Base-by-base conservation (phyloP, 2,329 filamentous ascomycete species). In the Pseudocercospora crystallina region DNA sequence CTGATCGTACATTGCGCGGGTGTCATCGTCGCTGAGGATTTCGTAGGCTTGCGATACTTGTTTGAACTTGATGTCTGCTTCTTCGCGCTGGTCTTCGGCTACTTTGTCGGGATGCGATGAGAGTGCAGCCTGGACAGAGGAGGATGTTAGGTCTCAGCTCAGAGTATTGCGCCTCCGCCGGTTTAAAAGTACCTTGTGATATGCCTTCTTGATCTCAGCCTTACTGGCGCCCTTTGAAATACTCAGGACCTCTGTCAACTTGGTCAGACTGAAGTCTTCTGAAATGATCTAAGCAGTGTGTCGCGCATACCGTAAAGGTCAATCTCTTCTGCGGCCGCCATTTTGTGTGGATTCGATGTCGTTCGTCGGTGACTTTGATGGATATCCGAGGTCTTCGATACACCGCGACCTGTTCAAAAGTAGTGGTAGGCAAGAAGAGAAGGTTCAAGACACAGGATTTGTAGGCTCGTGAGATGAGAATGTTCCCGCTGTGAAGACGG, bases 61-160 rank as follows among this genome's bases (percentile, higher is more conserved):
- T 76, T 99, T 99, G 84, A 99, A 99, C 67, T 86, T 90, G 67
- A 85, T 80, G 71, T 97, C 94, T 54, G 94, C 90, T 61, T 86
- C 87, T 68, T 85, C 85, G 61, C 92, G 86, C 67, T 91, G 84
- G 26, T 87, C 84, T 72, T 92, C 89, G 62, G 90, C 79, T 50
- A 95, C 94, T 76, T 99, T 99, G 76, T 99, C 94, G 40, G 94
- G 94, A 68, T 99, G 94, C 67, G 90, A 88, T 69, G 84, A 82
- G 47, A 96, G 80, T 10, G 92, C 65, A 33, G 65, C 62, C 57
- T 63, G 32, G 17, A 8, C 5, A 12, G 29, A 9, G 30, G 8
- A 26, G 7, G 20, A 26, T 4, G 20, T 26, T 26, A 26, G 20
- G 20, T 26, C 20, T 26, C 20, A 26, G 20, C 20, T 26, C 20